Percentiles rank a stretch among this genome's conserved stretches.
Conservation (phyloP, 345 rosid genomes). For the Aegle marmelos region DNA sequence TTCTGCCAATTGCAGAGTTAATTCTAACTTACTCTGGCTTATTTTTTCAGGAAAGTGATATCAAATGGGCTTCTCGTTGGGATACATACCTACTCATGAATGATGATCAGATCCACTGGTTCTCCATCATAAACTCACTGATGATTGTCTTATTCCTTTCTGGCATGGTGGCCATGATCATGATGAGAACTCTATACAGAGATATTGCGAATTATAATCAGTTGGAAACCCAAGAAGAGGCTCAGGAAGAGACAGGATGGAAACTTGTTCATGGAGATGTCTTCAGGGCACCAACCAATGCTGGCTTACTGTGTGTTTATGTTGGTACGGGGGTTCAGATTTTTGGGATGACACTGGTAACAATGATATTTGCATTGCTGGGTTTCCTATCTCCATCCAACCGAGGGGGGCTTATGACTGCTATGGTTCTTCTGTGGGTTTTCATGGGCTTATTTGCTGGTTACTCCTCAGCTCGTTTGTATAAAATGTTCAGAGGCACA, state of each 20-base stretch:
- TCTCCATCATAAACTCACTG: conserved; percentile 91
- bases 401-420: conserved; percentile 98
- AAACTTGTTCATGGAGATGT: conserved; percentile 97
- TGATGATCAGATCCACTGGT: conserved; percentile 98
- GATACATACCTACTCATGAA: conserved; percentile 97
- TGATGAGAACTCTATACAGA: conserved; percentile 94
- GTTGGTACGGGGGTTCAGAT: conserved; percentile 95
- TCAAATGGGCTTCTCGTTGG: conserved; percentile 99
- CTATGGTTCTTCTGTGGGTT: conserved; percentile 98
- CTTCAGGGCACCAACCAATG: conserved; percentile 83
- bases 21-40: neutral
- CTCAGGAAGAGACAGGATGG: conserved; percentile 99
- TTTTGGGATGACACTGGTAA: conserved; percentile 88
- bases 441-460: conserved; percentile 97
- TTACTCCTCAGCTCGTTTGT: conserved; percentile 80
- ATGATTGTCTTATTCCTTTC: conserved; percentile 98
- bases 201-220: conserved; percentile 96
- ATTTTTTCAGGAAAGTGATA: conserved; percentile 67
- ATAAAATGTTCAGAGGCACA: conserved; percentile 94
- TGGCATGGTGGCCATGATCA: conserved; percentile 99
- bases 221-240: conserved; percentile 96
- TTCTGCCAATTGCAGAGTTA: neutral
- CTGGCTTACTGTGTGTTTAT: conserved; percentile 84
- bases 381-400: conserved; percentile 96
- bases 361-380: conserved; percentile 91